Evolutionary conservation across 345 rosid genomes (phyloP), one percentile per base, ranked within the genome.

Genomic region (Luvunga scandens): DNA sequence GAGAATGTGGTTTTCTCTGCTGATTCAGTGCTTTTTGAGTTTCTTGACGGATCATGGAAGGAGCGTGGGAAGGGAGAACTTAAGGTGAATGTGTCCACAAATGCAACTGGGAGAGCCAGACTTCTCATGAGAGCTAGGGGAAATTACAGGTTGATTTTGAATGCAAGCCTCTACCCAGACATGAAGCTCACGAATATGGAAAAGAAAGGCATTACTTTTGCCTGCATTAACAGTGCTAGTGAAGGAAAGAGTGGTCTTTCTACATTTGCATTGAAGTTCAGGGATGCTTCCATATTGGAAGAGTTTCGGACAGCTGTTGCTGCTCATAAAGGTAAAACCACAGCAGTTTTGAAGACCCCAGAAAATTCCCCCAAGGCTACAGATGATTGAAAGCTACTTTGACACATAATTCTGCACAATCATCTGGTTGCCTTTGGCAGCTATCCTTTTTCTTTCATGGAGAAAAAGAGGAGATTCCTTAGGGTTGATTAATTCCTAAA

Each of bases 1-100:
- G 99, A 94, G 87, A 84, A 50, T 81, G 93, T 84, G 25, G 91
- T 79, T 73, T 96, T 94, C 85, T 78, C 92, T 9, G 91, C 99
- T 69, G 98, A 92, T 68, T 90, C 98, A 3, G 82, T 87, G 34
- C 75, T 92, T 83, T 96, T 92, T 77, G 99, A 96, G 74, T 96
- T 71, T 79, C 67, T 83, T 8, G 92, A 90, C 73, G 90, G 93
- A 30, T 81, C 84, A 53, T 96, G 99, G 99, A 96, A 93, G 89
- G 99, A 96, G 83, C 98, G 99, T 19, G 99, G 99, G 9, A 94
- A 96, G 87, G 98, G 99, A 79, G 99, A 89, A 74, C 78, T 94
- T 65, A 96, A 90, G 85, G 94, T 96, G 78, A 94, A 96, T 50
- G 92, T 94, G 9, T 87, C 91, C 2, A 85, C 91, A 59, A 33